Evolutionary conservation across 2,329 filamentous ascomycete genomes (phyloP).

Genomic region (Stemphylium beticola): DNA sequence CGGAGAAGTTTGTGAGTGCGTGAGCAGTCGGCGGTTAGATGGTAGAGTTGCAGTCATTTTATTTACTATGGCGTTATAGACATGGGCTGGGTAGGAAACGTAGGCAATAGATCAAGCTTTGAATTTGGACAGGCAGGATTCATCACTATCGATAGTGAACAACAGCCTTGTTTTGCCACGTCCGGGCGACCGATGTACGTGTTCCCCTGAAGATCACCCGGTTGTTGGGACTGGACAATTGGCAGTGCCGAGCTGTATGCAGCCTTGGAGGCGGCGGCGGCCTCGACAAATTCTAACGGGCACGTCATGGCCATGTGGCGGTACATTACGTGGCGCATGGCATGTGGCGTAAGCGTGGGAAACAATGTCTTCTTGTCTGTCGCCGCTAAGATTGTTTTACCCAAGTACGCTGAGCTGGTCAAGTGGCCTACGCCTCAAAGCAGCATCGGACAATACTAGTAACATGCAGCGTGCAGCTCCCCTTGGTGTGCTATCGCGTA

Average conservation of each 20-base stretch:
- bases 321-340: constrained; percentile 12
- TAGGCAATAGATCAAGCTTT: no score
- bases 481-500: constrained; percentile 6
- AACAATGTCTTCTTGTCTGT: background rate
- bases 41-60: background rate
- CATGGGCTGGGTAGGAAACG: no score
- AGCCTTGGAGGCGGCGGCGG: background rate
- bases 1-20: constrained; percentile 26
- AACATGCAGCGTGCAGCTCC: constrained; percentile 8
- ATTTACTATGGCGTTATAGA: constrained; percentile 14
- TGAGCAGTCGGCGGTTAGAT: background rate
- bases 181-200: background rate
- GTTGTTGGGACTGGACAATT: background rate
- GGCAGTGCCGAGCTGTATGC: background rate
- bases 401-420: constrained; percentile 8
- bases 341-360: constrained; percentile 3
- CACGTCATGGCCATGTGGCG: background rate
- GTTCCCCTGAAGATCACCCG: constrained; percentile 18
- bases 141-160: background rate
- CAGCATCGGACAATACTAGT: constrained; percentile 11
- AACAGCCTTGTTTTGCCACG: constrained; percentile 1
- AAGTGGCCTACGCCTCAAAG: background rate
- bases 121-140: no score
- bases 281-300: no score
- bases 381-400: background rate